Evolutionary conservation across 2,329 filamentous ascomycete genomes (phyloP), one percentile per base, ranked within the genome.

Genomic region (Paraphaeosphaeria sporulosa): DNA sequence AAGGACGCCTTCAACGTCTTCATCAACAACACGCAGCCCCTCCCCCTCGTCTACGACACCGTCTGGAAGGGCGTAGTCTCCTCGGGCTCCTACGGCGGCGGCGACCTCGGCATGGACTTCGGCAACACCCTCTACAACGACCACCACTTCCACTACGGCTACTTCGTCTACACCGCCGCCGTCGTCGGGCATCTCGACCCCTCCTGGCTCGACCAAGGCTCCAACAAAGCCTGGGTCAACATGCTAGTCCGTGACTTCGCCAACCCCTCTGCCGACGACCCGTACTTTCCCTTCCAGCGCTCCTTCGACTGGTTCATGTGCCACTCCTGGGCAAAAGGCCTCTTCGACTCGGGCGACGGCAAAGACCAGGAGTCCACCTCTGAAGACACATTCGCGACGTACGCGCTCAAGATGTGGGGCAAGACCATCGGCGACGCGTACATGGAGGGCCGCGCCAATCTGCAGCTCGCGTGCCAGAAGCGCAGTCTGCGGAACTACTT

Each of bases 321-420:
- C 1, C 95, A 98, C 83, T 94, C 91, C 49, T 97, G 94, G 93
- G 95, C 95, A 2, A 93, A 93, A 58, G 92, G 92, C 1, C 81
- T 95, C 12, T 93, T 89, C 72, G 86, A 90, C 63, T 86, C 87
- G 23, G 83, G 82, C 61, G 92, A 95, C 74, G 91, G 92, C 68
- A 94, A 94, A 79, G 89, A 95, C 77, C 88, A 95, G 79, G 95
- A 99, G 76, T 96, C 92, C 15, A 93, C 91, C 49, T 97, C 93
- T 0, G 95, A 99, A 80, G 95, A 99, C 78, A 88, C 89, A 60
- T 94, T 97, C 87, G 90, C 91, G 57, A 88, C 89, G 2, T 97
- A 96, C 76, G 93, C 90, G 0, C 79, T 97, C 72, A 97, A 97
- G 82, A 93, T 98, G 89, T 98, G 95, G 95, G 95, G 94, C 3